A percentile compares a stretch with the other conserved stretches of the same genome.
phyloP scores from a whole-genome alignment of 139 green algal species.

The Asterochloris sp. region DNA sequence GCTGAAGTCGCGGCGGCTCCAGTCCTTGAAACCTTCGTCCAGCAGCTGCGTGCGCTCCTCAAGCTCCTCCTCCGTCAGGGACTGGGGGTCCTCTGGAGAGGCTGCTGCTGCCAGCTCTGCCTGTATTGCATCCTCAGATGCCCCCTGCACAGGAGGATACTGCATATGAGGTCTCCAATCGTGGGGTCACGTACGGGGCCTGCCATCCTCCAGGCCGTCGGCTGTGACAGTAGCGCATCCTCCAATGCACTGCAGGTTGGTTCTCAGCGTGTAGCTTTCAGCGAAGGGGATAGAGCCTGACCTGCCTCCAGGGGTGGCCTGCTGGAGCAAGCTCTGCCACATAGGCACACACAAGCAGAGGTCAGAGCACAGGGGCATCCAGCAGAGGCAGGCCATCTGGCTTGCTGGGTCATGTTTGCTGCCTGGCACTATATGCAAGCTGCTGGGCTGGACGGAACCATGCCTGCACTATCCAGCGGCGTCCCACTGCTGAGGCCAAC shows the following conservation, averaged over 20 bases:
- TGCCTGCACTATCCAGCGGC: no score
- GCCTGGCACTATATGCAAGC: no score
- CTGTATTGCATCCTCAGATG: constrained; percentile 62
- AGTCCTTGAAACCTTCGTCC: constrained; percentile 81
- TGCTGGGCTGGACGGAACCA: no score
- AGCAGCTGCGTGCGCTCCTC: constrained; percentile 32
- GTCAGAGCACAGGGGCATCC: no score
- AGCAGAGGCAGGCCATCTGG: no score
- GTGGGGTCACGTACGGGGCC: background rate
- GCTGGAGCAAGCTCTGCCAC: background rate
- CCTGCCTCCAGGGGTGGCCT: background rate
- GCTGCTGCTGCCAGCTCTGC: constrained; percentile 36
- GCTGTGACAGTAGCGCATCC: no score
- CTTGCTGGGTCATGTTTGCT: no score
- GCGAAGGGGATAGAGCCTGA: no score
- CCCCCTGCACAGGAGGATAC: constrained; percentile 43
- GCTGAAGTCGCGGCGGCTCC: constrained; percentile 91
- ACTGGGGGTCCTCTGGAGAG: constrained; percentile 66
- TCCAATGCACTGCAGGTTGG: no score
- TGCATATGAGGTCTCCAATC: background rate
- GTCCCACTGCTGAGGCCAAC: no score
- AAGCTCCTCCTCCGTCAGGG: constrained; percentile 87
- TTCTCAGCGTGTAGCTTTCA: no score
- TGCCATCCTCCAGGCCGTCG: no score
- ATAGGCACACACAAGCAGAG: background rate